Evolutionary conservation across 192 early-diverging fungal genomes (phyloP).

Genomic region (Diversispora epigaea): DNA sequence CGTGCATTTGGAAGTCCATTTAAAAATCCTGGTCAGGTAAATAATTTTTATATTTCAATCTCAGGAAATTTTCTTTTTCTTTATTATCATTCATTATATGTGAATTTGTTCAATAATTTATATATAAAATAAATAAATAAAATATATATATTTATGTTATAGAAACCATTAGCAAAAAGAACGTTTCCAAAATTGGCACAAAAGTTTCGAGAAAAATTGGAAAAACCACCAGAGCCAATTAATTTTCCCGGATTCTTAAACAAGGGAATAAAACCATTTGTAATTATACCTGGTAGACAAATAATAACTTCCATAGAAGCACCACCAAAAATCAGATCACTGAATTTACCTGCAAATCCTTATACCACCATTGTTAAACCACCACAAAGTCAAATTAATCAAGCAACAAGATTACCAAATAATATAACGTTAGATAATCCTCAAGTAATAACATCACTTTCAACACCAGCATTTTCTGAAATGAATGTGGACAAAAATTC

Average conservation of each 20-base stretch:
- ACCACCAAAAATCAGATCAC: background rate
- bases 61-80: too few species aligned
- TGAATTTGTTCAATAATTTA: background rate
- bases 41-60: too few species aligned
- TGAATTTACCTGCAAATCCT: background rate
- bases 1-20: conserved; percentile 7
- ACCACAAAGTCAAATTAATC: background rate
- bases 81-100: background rate
- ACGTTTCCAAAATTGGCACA: background rate
- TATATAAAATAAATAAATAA: background rate
- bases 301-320: background rate
- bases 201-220: background rate
- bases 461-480: too few species aligned
- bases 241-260: background rate
- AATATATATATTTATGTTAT: background rate
- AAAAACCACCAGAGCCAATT: background rate
- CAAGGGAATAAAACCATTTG: background rate
- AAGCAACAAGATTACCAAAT: background rate
- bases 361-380: background rate
- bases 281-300: background rate
- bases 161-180: background rate
- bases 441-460: too few species aligned
- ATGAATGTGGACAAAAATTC: too few species aligned
- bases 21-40: conserved; percentile 7
- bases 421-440: background rate